These are phyloP conservation scores for Fusarium camptoceras DNA, from an alignment of 2,329 filamentous ascomycete species.

Conservation along the genomic window DNA sequence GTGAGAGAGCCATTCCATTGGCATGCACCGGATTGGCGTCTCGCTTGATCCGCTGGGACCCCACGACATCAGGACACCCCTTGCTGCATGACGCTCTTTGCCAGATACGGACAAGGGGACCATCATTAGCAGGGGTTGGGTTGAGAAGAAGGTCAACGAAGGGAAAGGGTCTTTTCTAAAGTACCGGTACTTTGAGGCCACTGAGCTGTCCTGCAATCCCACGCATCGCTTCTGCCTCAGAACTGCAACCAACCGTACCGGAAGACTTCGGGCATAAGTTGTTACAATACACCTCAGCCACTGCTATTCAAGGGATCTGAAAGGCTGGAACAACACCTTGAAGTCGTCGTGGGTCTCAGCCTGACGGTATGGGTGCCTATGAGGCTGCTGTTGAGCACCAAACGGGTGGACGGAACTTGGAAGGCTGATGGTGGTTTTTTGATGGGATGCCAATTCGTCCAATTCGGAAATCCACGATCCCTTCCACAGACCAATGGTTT, in stretches of 20 bases:
- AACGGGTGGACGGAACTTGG: constrained; percentile 38
- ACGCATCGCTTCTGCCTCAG: constrained; percentile 7
- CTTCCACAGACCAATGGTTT: constrained; percentile 21
- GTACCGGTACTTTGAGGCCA: constrained; percentile 41
- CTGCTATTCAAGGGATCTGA: constrained; percentile 11
- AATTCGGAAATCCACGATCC: constrained; percentile 33
- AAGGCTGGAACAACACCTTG: constrained; percentile 32
- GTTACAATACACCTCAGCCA: constrained; percentile 16
- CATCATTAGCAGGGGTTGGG: constrained; percentile 36
- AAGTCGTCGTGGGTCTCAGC: constrained; percentile 13
- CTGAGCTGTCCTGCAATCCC: background rate
- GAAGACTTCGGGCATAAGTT: constrained; percentile 44
- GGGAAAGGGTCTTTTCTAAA: constrained; percentile 35
- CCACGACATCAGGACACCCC: constrained; percentile 43
- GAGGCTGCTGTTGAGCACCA: constrained; percentile 47
- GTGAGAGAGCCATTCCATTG: constrained; percentile 38
- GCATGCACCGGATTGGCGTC: constrained; percentile 46
- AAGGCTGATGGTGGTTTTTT: constrained; percentile 43
- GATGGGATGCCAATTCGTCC: constrained; percentile 43
- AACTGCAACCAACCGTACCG: constrained; percentile 22
- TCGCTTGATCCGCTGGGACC: constrained; percentile 46
- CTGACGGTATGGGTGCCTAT: constrained; percentile 16
- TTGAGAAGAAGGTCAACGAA: constrained; percentile 39
- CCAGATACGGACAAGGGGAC: constrained; percentile 32
- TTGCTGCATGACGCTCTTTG: constrained; percentile 39